Evolutionary conservation across 805 yeast species (phyloP).

Genomic region (Starmerella stellata): DNA sequence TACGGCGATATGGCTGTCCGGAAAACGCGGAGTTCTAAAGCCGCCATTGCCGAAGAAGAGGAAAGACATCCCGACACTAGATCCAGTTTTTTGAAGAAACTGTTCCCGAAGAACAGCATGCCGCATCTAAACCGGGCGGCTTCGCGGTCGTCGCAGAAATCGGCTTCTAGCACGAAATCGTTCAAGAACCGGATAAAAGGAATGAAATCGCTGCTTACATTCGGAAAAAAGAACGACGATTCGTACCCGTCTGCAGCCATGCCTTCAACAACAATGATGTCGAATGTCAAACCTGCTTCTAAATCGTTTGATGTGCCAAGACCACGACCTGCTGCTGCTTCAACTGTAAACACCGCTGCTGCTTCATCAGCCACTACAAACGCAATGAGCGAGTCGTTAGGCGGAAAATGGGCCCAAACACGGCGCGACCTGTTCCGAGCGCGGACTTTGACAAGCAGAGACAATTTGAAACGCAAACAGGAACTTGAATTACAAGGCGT

Average conservation of each 20-base stretch:
- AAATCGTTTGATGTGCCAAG: not conserved
- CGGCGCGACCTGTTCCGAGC: constrained; percentile 53
- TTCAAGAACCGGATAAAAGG: constrained; percentile 3
- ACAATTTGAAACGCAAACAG: constrained; percentile 51
- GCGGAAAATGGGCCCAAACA: constrained; percentile 32
- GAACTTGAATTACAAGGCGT: constrained; percentile 24
- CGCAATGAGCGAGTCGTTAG: not conserved
- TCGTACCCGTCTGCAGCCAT: not conserved
- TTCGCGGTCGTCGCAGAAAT: constrained; percentile 8
- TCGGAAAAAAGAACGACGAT: constrained; percentile 2
- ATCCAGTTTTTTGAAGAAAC: constrained; percentile 10
- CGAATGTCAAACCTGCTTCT: not conserved
- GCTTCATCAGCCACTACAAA: not conserved
- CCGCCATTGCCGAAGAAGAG: not conserved
- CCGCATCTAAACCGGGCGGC: constrained; percentile 6
- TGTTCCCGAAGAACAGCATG: constrained; percentile 12
- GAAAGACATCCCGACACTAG: not conserved
- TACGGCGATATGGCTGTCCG: not conserved
- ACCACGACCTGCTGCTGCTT: not conserved
- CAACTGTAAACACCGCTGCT: not conserved
- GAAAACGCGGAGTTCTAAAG: not conserved
- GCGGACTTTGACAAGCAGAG: constrained; percentile 46
- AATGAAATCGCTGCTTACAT: constrained; percentile 11
- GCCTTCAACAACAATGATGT: not conserved
- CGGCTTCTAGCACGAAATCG: constrained; percentile 4